Conservation (phyloP, 768 basidiomycete genomes). For the Boletus huronensis region DNA sequence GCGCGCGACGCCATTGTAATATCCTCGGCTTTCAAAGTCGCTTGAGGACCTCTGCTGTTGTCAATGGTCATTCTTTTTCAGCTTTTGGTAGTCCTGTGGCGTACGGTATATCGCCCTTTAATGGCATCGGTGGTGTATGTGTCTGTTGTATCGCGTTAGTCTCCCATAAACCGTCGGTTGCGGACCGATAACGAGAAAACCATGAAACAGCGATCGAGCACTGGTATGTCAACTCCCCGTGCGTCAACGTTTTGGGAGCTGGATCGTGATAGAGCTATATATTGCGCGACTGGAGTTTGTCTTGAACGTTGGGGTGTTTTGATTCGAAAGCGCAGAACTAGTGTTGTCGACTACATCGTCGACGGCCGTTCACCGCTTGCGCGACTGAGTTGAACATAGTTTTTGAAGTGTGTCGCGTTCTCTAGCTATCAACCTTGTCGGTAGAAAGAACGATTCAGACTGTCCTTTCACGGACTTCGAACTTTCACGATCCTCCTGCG, state of each 20-base stretch:
- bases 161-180: too few relatives aligned
- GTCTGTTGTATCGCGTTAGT: background rate
- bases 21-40: background rate
- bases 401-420: background rate
- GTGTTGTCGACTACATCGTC: background rate
- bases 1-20: background rate
- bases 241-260: background rate
- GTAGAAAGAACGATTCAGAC: conserved; percentile 10
- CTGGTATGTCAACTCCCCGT: background rate
- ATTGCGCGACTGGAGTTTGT: background rate
- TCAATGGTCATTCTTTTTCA: background rate
- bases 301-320: background rate
- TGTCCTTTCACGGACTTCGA: too few relatives aligned
- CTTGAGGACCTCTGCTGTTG: background rate
- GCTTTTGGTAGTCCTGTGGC: background rate
- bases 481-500: background rate
- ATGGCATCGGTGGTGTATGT: too few relatives aligned
- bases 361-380: background rate
- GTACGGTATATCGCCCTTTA: background rate
- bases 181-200: background rate
- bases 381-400: background rate
- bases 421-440: background rate
- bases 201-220: background rate
- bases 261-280: background rate
- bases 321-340: background rate